Base-by-base conservation (phyloP, 306 rosid species). In the Cicer cuneatum region DNA sequence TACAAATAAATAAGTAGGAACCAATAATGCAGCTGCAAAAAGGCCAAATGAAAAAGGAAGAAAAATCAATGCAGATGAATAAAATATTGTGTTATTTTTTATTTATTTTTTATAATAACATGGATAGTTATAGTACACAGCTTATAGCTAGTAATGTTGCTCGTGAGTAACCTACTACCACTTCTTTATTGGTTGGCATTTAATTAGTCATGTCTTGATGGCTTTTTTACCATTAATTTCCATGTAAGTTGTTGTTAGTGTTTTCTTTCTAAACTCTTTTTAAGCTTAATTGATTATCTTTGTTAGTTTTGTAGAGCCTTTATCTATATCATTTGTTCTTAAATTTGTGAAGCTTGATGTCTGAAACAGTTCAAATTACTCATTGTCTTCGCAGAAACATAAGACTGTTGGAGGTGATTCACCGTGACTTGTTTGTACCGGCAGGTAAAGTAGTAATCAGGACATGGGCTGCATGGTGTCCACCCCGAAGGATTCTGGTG, bases 391-490 rank as follows among this genome's bases (percentile, higher is more conserved):
- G 40, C n/a, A 54, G 69, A 83, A 70, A 21, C 37, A 49, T 43
- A 18, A 68, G 42, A 67, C 63, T 64, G 51, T 69, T 39, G 78
- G 51, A 72, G 82, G 74, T 73, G 76, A 81, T 86, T 83, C 47
- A 61, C 59, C 77, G 71, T 70, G 9, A 66, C 67, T 80, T 52
- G n/a, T 75, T 77, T 86, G 83, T 63, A 72, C 75, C 75, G 45
- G 81, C 86, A 86, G 93, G 86, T 77, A 72, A 78, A 75, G 83
- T 59, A 75, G 83, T 59, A 56, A 73, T 71, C 66, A 43, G 87
- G 89, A 86, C 78, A 93, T 93, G 98, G 98, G 98, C 61, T 93
- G 98, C 88, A 71, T 91, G 15, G 86, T 82, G 19, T 93, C 98
- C 66, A 85, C 90, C 42, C 94, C 89, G 38, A 87, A 84, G 82